These are phyloP conservation scores for Colletotrichum tropicale DNA, from an alignment of 2,329 filamentous ascomycete species.

Conservation along the genomic window DNA sequence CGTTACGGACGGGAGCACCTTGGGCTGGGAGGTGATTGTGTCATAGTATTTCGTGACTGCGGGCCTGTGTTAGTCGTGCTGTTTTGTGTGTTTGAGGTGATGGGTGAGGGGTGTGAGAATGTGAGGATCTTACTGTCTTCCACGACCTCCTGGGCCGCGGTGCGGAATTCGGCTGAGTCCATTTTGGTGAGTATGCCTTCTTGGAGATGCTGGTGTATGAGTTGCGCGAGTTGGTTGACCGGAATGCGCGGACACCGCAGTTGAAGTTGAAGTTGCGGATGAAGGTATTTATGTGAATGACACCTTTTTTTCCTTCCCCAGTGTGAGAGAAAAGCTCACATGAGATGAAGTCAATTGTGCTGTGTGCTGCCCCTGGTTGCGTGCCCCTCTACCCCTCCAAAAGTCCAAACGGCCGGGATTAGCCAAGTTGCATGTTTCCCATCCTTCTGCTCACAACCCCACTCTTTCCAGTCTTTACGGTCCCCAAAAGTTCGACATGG, in stretches of 20 bases:
- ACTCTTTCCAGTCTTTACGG: not conserved
- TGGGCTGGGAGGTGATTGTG: conserved; percentile 65
- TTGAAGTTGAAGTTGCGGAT: not conserved
- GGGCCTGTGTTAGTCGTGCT: not conserved
- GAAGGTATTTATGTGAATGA: not conserved
- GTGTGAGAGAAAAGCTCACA: not conserved
- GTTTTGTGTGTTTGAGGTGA: not conserved
- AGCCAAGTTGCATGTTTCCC: not conserved
- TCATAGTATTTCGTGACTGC: conserved; percentile 86
- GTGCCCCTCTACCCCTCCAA: not conserved
- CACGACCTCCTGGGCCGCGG: conserved; percentile 77
- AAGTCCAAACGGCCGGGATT: not conserved
- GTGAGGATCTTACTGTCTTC: conserved; percentile 72
- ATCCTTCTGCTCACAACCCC: not conserved
- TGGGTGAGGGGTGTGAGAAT: not conserved
- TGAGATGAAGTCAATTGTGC: conserved; percentile 9
- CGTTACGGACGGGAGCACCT: conserved; percentile 77
- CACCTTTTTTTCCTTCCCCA: not conserved
- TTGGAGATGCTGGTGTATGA: not conserved
- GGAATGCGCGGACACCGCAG: not conserved
- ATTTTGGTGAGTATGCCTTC: conserved; percentile 47
- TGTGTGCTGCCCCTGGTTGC: not conserved
- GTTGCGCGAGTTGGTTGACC: not conserved
- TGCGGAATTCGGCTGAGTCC: conserved; percentile 79
- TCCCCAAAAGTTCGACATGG: not conserved